These are phyloP conservation scores for Exophiala sideris DNA, from an alignment of 2,329 filamentous ascomycete genomes.

Conservation along the genomic window DNA sequence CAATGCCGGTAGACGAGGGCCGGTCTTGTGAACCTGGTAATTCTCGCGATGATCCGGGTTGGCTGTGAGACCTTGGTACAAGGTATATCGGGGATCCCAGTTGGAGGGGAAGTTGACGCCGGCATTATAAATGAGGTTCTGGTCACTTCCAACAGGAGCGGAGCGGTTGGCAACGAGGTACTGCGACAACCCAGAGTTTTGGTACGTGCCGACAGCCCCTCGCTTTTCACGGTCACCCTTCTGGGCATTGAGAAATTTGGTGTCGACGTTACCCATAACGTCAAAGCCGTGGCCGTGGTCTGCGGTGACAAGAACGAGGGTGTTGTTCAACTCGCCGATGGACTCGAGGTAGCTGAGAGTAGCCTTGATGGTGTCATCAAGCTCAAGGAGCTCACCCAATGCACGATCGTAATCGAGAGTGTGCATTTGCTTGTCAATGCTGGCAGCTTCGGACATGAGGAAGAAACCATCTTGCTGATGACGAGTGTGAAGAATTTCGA, in stretches of 20 bases:
- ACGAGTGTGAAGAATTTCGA: slow-evolving; percentile 69
- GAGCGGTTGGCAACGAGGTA: slow-evolving; percentile 57
- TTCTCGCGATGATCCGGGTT: slow-evolving; percentile 74
- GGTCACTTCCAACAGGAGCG: slow-evolving; percentile 50
- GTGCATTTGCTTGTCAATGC: slow-evolving; percentile 90
- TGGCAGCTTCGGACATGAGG: slow-evolving; percentile 82
- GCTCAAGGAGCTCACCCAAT: slow-evolving; percentile 77
- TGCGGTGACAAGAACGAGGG: slow-evolving; percentile 75
- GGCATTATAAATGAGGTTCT: slow-evolving; percentile 62
- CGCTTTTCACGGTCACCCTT: slow-evolving; percentile 68
- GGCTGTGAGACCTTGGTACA: slow-evolving; percentile 69
- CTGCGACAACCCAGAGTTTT: slow-evolving; percentile 69
- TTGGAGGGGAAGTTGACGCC: slow-evolving; percentile 74
- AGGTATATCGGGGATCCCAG: slow-evolving; percentile 80
- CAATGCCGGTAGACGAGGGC: slow-evolving; percentile 60
- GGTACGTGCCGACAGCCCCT: slow-evolving; percentile 69
- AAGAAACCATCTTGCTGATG: slow-evolving; percentile 73
- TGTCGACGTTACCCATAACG: slow-evolving; percentile 78
- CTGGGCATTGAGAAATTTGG: slow-evolving; percentile 63
- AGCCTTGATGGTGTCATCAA: slow-evolving; percentile 77
- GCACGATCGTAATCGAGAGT: slow-evolving; percentile 79
- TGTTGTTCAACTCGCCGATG: slow-evolving; percentile 67
- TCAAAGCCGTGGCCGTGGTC: slow-evolving; percentile 89
- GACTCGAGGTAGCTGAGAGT: slow-evolving; percentile 67
- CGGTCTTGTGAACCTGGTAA: slow-evolving; percentile 66